Conservation (phyloP, 2,329 filamentous ascomycete species). For the Fusarium sp. region DNA sequence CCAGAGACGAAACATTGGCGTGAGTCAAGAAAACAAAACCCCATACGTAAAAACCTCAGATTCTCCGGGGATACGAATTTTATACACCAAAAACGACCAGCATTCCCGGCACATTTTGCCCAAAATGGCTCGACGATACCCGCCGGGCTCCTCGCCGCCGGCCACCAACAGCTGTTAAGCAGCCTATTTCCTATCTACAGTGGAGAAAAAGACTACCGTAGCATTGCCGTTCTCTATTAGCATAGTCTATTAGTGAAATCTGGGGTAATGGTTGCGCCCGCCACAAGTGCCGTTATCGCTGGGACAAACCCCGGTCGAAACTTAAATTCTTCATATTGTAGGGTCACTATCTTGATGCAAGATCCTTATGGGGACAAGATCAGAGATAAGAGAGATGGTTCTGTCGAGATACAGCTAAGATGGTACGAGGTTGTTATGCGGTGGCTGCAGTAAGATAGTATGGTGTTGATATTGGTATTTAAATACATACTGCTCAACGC, state of each 20-base stretch:
- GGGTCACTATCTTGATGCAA: conserved; percentile 25
- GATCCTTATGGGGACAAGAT: conserved; percentile 1
- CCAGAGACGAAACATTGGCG: not conserved
- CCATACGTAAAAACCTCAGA: conserved; percentile 33
- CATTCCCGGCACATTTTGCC: not conserved
- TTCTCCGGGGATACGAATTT: not conserved
- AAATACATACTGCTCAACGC: conserved; percentile 3
- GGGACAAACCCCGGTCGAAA: conserved; percentile 3
- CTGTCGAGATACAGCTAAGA: not conserved
- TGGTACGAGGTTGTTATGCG: conserved; percentile 2
- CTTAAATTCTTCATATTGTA: conserved; percentile 7
- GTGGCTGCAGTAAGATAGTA: not conserved
- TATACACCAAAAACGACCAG: conserved; percentile 1
- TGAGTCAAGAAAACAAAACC: conserved; percentile 33
- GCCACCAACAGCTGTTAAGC: conserved; percentile 11
- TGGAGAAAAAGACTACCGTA: conserved; percentile 12
- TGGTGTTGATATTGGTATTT: conserved; percentile 12
- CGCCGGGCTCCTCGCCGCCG: conserved; percentile 34
- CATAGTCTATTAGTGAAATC: conserved; percentile 24
- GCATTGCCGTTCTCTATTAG: conserved; percentile 22
- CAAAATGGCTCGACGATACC: conserved; percentile 20
- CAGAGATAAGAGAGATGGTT: conserved; percentile 7
- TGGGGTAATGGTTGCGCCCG: conserved; percentile 33
- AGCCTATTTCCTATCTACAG: conserved; percentile 22
- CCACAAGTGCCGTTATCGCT: conserved; percentile 37